Evolutionary conservation across 169 alveolate genomes (phyloP).

Genomic region (Plasmodium gaboni): DNA sequence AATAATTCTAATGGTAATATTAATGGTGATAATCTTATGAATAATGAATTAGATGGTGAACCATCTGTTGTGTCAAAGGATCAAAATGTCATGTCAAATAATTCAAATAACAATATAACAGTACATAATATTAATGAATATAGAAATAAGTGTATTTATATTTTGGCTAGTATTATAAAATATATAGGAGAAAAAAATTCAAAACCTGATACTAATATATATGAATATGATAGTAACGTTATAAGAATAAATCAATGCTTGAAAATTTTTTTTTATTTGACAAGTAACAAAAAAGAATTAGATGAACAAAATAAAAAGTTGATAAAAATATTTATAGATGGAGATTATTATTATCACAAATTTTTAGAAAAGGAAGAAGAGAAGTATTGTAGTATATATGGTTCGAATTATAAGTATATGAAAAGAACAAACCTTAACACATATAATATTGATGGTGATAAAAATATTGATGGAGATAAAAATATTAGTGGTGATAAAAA

Average conservation of each 20-base stretch:
- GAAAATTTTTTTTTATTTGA: slow-evolving; percentile 31
- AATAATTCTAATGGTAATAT: too few relatives aligned
- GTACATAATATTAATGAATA: slow-evolving; percentile 4
- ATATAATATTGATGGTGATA: neutral
- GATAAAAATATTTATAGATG: slow-evolving; percentile 38
- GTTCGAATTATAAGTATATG: slow-evolving; percentile 8
- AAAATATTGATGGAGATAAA: too few relatives aligned
- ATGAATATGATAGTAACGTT: slow-evolving; percentile 68
- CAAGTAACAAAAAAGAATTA: neutral
- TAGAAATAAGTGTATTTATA: slow-evolving; percentile 45
- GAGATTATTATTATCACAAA: slow-evolving; percentile 42
- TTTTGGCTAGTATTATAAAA: slow-evolving; percentile 45
- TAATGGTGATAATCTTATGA: neutral
- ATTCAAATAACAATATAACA: neutral
- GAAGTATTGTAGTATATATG: slow-evolving; percentile 59
- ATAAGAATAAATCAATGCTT: slow-evolving; percentile 66
- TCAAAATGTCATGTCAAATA: neutral
- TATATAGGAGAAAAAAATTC: slow-evolving; percentile 20
- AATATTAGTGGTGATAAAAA: too few relatives aligned
- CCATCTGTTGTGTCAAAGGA: neutral
- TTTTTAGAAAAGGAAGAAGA: slow-evolving; percentile 63
- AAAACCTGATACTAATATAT: neutral
- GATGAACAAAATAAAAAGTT: slow-evolving; percentile 31
- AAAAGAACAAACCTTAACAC: neutral
- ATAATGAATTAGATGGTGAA: neutral